Evolutionary conservation across 2,329 filamentous ascomycete species (phyloP), one percentile per base, ranked within the genome.

Genomic region (Ceratocystis cacaofunesta): DNA sequence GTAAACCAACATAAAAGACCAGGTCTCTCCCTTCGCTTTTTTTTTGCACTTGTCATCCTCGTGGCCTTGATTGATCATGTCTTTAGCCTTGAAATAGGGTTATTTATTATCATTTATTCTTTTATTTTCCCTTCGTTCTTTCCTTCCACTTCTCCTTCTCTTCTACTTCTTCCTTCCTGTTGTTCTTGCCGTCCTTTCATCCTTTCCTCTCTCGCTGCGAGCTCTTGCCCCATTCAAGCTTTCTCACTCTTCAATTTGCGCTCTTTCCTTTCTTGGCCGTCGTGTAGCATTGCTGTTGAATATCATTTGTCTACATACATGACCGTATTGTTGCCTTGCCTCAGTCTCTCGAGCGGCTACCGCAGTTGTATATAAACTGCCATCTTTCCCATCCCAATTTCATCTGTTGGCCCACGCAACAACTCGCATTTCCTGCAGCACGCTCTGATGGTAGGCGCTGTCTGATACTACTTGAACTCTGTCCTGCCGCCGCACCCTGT

Each of bases 1-100:
- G 55, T 58, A 6, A 57, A 58, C 28, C 55, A 58, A 58, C 55
- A 58, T 58, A 58, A 58, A 58, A 61, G 41, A 61, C 58, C 58
- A 43, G 58, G 58, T 36, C 55, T 36, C 55, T 58, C 55, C 55
- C 55, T 58, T 58, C 55, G 25, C 55, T 15, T 55, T 58, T 36
- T 36, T 28, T 7, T 10, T 58, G 17, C 5, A 30, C 55, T 58
- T 58, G 55, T 58, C 55, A 58, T 58, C 55, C 55, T 36, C 55
- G 55, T 58, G 55, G 55, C 55, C 28, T 58, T 58, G 55, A 36
- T 58, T 58, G 55, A 36, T 58, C 55, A 58, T 61, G 32, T 44
- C 58, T 61, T 12, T 61, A 22, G 58, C 58, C 58, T 61, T 44
- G 58, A 12, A 61, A 61, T 41, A 44, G 41, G 28, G 15, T 60